Conservation (phyloP, 352 stramenopile species). For the Paralagenidium karlingii region DNA sequence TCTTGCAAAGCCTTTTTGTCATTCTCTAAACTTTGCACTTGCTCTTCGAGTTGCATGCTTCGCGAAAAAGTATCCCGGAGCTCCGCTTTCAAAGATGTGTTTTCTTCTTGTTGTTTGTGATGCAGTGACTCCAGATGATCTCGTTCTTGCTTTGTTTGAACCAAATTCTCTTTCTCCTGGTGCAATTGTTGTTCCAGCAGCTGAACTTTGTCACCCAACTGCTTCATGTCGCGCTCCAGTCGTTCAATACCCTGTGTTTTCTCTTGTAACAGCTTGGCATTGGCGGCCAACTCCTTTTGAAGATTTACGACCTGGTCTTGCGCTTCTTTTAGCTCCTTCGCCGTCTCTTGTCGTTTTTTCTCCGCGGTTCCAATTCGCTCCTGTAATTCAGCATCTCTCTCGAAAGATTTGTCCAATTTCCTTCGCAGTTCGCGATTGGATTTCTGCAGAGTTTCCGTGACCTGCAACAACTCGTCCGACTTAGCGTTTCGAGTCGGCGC, state of each 20-base stretch:
- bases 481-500: no score
- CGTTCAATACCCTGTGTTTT: neutral
- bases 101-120: no score
- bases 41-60: no score
- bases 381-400: neutral
- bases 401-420: slow-evolving; percentile 2
- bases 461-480: neutral
- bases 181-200: neutral
- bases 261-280: neutral
- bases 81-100: no score
- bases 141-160: no score
- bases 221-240: neutral
- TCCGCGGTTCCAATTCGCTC: slow-evolving; percentile 1
- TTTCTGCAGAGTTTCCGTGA: slow-evolving; percentile 2
- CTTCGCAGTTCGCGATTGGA: slow-evolving; percentile 5
- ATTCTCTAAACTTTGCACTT: slow-evolving; percentile 2
- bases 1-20: neutral
- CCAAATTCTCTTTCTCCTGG: no score
- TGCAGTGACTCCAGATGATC: no score
- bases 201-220: slow-evolving; percentile 4
- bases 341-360: slow-evolving; percentile 3
- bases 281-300: neutral
- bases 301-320: neutral
- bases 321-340: neutral
- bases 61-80: no score